Base-by-base conservation (phyloP, 495 filamentous ascomycete genomes). In the Sordaria brevicollis region DNA sequence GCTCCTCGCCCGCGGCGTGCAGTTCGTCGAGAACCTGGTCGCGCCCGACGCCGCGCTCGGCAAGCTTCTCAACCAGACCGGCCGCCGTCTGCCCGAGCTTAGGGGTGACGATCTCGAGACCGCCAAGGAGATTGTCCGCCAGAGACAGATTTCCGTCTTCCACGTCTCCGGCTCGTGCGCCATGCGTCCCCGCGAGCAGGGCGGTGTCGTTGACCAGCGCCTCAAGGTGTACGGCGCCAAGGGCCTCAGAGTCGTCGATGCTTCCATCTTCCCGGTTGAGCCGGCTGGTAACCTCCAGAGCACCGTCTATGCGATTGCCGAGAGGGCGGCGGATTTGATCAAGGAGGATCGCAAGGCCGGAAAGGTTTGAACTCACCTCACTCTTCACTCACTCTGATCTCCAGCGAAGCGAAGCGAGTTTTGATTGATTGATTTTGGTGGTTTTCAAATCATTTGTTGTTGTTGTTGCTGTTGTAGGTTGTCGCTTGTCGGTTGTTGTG, bases 291-390 rank as follows among this genome's bases (percentile, higher is more conserved):
- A 87, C 75, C 83, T 87, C 33, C 79, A 82, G 75, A 79, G 81
- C 4, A 76, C 77, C 2, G 84, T 87, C 10, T 88, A 87, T 77
- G 84, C 83, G 0, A 78, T 87, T 25, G 87, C 84, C 0, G 87
- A 89, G 76, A 76, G 80, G 72, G 86, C 84, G 17, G 84, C 85
- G 5, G 85, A 86, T 77, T 68, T 86, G 4, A 86, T 88, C 73
- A 86, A 85, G 76, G 78, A 70, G 68, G 76, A 76, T 67, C 57
- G 73, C 49, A 25, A 29, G 41, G 67, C 35, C 34, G 35, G 35
- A 13, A 36, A 19, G 33, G 65, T 43, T 17, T 29, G 19, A 70
- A 29, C n/a, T n/a, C n/a, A n/a, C n/a, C n/a, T n/a, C n/a, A 57
- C 13, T 7, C 21, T 57, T 3, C 11, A 6, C 0, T 31, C n/a